Percentiles rank a stretch among this genome's conserved stretches.
Evolutionary conservation across 371 early-diverging fungal genomes (phyloP).

Genomic region (Choanephora cucurbitarum): DNA sequence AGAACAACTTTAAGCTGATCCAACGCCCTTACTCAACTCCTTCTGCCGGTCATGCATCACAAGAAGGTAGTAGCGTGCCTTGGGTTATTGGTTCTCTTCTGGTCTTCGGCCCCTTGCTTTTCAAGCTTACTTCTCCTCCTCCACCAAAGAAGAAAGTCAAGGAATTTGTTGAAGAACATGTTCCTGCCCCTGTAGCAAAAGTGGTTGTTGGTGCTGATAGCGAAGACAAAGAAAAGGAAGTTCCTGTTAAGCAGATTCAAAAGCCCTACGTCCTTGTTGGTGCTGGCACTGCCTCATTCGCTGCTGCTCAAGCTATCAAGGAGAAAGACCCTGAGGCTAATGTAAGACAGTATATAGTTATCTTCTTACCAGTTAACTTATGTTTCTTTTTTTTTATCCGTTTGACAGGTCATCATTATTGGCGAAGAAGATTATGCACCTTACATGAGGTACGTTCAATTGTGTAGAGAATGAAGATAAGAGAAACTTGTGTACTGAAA

Average conservation of each 20-base stretch:
- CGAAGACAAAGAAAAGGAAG: constrained; percentile 6
- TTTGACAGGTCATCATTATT: constrained; percentile 62
- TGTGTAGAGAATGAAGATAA: neutral
- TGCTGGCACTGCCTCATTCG: constrained; percentile 70
- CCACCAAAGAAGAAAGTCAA: constrained; percentile 41
- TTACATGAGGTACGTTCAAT: constrained; percentile 57
- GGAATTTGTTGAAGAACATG: constrained; percentile 9
- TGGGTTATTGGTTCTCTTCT: constrained; percentile 63
- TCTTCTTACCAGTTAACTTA: neutral
- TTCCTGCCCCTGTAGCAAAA: constrained; percentile 7
- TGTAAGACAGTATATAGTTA: constrained; percentile 27
- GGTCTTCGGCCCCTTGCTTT: constrained; percentile 62
- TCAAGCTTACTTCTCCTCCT: constrained; percentile 62
- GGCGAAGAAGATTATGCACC: constrained; percentile 64
- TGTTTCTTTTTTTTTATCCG: neutral
- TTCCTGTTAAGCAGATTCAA: constrained; percentile 30
- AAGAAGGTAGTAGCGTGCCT: constrained; percentile 42
- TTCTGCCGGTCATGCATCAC: neutral
- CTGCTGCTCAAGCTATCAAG: constrained; percentile 70
- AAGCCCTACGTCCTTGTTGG: constrained; percentile 62
- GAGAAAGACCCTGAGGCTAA: constrained; percentile 69
- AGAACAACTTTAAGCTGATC: neutral
- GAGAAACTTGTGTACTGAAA: neutral
- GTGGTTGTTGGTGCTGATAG: constrained; percentile 12
- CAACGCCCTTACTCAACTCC: constrained; percentile 14